Conservation (phyloP, 2,329 filamentous ascomycete genomes). For the Arthrobotrys sphaeroides region DNA sequence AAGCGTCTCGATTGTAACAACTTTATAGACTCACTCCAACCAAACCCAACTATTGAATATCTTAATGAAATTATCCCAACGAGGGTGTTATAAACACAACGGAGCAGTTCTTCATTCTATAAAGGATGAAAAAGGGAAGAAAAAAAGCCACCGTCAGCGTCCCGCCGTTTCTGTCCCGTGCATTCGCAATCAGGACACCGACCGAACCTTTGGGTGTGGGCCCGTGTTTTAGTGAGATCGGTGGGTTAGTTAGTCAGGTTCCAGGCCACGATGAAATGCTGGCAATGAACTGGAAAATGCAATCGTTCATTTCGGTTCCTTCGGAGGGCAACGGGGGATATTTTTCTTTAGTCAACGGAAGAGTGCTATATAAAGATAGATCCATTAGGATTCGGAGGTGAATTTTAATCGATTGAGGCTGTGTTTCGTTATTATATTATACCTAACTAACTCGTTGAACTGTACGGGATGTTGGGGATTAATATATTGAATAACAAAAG, state of each 20-base stretch:
- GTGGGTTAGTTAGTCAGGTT: conserved; percentile 7
- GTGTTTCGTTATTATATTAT: too few relatives aligned
- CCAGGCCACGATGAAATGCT: not conserved
- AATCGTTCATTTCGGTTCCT: conserved; percentile 37
- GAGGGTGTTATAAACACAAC: not conserved
- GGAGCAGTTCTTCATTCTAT: too few relatives aligned
- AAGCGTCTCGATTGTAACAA: not conserved
- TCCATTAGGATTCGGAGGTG: too few relatives aligned
- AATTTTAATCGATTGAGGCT: too few relatives aligned
- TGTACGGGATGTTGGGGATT: too few relatives aligned
- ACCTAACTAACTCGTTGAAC: too few relatives aligned
- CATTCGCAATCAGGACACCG: conserved; percentile 11
- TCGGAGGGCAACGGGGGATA: conserved; percentile 38
- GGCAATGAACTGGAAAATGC: conserved; percentile 2
- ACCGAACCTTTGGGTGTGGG: not conserved
- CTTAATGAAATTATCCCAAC: too few relatives aligned
- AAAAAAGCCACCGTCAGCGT: conserved; percentile 3
- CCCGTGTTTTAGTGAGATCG: not conserved
- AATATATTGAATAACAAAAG: too few relatives aligned
- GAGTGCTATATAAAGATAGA: too few relatives aligned
- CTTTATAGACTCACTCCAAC: too few relatives aligned
- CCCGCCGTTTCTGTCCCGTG: conserved; percentile 23
- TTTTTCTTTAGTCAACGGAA: too few relatives aligned
- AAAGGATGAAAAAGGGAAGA: not conserved
- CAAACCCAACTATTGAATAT: too few relatives aligned